phyloP scores from a whole-genome alignment of 768 basidiomycete species.

The Pleurotus citrinopileatus region DNA sequence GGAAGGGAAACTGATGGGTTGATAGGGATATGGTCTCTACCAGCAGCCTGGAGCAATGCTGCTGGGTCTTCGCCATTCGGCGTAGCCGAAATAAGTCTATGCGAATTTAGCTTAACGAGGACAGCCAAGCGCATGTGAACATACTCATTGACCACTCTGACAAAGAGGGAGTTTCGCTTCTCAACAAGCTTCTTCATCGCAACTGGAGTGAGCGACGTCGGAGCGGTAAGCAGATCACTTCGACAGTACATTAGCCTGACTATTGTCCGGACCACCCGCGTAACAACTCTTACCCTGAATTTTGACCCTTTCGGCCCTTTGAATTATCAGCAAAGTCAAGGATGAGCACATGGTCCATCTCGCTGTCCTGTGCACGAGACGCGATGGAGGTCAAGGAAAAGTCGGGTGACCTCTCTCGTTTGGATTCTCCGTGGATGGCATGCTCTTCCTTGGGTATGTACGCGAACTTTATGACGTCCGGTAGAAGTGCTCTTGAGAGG shows the following conservation, averaged over 20 bases:
- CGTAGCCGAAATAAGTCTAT: constrained; percentile 59
- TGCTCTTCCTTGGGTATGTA: constrained; percentile 69
- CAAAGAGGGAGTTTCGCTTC: constrained; percentile 64
- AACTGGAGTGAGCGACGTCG: constrained; percentile 46
- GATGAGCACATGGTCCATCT: constrained; percentile 40
- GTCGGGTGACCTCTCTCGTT: constrained; percentile 38
- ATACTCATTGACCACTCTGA: constrained; percentile 67
- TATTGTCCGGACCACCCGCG: not conserved
- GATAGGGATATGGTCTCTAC: constrained; percentile 68
- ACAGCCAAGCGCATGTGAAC: constrained; percentile 8
- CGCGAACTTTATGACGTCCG: constrained; percentile 77
- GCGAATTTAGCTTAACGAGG: not conserved
- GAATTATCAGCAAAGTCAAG: constrained; percentile 40
- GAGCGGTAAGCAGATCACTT: constrained; percentile 24
- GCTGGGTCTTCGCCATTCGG: constrained; percentile 57
- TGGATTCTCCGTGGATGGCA: constrained; percentile 44
- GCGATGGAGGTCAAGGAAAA: constrained; percentile 28
- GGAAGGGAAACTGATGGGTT: constrained; percentile 38
- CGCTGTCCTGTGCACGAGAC: constrained; percentile 26
- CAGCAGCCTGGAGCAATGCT: constrained; percentile 60
- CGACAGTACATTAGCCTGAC: constrained; percentile 9
- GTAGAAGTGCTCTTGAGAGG: constrained; percentile 67
- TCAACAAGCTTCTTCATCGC: constrained; percentile 70
- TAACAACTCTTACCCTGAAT: constrained; percentile 23
- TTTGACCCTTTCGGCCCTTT: constrained; percentile 29